Percentiles rank a stretch among this genome's conserved stretches.
Evolutionary conservation across 768 basidiomycete genomes (phyloP).

Genomic region (Sarcodon aspratus): DNA sequence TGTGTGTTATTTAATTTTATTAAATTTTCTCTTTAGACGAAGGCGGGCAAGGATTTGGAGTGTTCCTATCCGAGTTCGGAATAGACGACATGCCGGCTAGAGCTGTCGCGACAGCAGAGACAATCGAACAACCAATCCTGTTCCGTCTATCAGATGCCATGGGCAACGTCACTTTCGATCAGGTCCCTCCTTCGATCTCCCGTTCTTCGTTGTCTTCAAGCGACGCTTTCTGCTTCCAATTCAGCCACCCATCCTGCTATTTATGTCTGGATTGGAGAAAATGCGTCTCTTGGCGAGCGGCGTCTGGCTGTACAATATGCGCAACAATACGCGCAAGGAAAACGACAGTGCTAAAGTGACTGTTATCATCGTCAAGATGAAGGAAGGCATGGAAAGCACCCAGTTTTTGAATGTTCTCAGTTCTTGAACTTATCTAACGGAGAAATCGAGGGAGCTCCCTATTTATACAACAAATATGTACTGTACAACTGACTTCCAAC

Average conservation of each 20-base stretch:
- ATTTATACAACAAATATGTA: no score
- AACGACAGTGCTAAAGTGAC: constrained; percentile 12
- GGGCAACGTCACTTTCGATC: constrained; percentile 26
- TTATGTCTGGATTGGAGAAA: constrained; percentile 48
- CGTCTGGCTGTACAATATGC: constrained; percentile 46
- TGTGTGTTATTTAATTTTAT: not conserved
- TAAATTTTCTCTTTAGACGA: constrained; percentile 33
- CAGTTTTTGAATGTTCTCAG: constrained; percentile 28
- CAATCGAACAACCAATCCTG: constrained; percentile 13
- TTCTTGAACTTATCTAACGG: not conserved
- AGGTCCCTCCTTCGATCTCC: constrained; percentile 17
- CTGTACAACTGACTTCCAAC: no score
- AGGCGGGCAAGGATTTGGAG: constrained; percentile 30
- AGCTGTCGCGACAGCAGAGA: constrained; percentile 3
- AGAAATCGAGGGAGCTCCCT: no score
- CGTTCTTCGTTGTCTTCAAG: constrained; percentile 28
- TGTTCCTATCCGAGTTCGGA: constrained; percentile 40
- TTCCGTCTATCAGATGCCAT: constrained; percentile 36
- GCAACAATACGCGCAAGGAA: constrained; percentile 27
- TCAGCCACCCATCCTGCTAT: constrained; percentile 27
- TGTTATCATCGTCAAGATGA: constrained; percentile 38
- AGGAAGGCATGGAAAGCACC: constrained; percentile 39
- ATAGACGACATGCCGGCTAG: constrained; percentile 10
- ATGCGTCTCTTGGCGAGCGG: constrained; percentile 33
- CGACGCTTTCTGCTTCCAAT: constrained; percentile 34